A percentile compares a stretch with the other conserved stretches of the same genome.
phyloP scores from a whole-genome alignment of 768 basidiomycete species.

The Fibroporia radiculosa region DNA sequence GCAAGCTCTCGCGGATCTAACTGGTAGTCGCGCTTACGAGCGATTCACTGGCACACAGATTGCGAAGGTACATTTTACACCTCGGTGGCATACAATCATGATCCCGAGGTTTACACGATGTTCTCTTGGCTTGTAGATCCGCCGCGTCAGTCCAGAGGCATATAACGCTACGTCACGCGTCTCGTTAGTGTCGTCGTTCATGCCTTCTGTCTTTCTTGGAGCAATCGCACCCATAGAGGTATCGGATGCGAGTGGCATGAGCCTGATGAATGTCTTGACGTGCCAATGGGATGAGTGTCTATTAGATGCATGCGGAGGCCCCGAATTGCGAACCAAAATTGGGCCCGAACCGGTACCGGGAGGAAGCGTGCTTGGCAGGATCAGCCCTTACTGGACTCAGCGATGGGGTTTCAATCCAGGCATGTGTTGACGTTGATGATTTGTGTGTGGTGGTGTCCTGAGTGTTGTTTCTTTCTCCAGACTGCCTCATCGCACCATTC shows the following conservation, averaged over 20 bases:
- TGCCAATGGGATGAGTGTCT: conserved; percentile 68
- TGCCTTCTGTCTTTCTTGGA: conserved; percentile 78
- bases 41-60: conserved; percentile 88
- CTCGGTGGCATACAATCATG: neutral
- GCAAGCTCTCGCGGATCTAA: conserved; percentile 63
- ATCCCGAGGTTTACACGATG: conserved; percentile 8
- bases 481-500: conserved; percentile 75
- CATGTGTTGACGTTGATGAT: conserved; percentile 16
- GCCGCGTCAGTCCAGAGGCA: conserved; percentile 40
- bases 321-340: conserved; percentile 58
- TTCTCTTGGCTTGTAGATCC: conserved; percentile 36
- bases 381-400: conserved; percentile 63
- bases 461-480: conserved; percentile 24
- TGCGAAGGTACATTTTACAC: conserved; percentile 42
- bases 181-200: conserved; percentile 76
- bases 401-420: conserved; percentile 70
- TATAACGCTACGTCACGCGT: conserved; percentile 60
- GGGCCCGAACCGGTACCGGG: conserved; percentile 73
- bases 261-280: conserved; percentile 70
- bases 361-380: conserved; percentile 56
- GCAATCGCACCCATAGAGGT: conserved; percentile 74
- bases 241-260: conserved; percentile 90
- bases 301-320: conserved; percentile 60
- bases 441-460: neutral
- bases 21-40: conserved; percentile 81